Conservation (phyloP, 2,329 filamentous ascomycete species). For the Stachybotrys chlorohalonatus region DNA sequence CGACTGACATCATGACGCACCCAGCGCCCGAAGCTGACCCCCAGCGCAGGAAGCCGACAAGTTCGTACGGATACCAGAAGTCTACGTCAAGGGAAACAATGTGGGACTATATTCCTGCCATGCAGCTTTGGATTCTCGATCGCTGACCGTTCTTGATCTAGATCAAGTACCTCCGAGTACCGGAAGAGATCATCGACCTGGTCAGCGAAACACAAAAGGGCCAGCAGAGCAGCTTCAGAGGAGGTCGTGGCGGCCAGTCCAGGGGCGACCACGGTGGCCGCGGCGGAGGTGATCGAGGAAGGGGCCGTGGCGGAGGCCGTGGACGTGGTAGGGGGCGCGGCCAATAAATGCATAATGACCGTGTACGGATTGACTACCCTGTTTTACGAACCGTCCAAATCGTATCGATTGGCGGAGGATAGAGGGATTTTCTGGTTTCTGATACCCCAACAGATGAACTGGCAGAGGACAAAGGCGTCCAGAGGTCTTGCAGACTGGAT, state of each 20-base stretch:
- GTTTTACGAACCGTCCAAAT: background rate
- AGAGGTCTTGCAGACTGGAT: background rate
- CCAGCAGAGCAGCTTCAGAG: slow-evolving; percentile 53
- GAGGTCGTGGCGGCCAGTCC: slow-evolving; percentile 51
- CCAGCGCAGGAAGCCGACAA: slow-evolving; percentile 69
- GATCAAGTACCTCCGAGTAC: slow-evolving; percentile 97
- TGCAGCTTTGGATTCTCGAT: slow-evolving; percentile 6
- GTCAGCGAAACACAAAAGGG: slow-evolving; percentile 87
- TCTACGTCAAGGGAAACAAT: slow-evolving; percentile 96
- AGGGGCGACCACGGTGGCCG: slow-evolving; percentile 50
- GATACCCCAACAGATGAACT: background rate
- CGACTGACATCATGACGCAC: background rate
- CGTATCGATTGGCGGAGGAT: background rate
- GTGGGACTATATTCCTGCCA: slow-evolving; percentile 38
- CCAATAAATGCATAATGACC: slow-evolving; percentile 10
- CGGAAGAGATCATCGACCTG: slow-evolving; percentile 91
- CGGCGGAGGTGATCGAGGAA: slow-evolving; percentile 35
- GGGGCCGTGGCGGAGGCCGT: slow-evolving; percentile 29
- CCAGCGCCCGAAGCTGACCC: background rate
- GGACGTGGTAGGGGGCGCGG: slow-evolving; percentile 26
- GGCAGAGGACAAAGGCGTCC: background rate
- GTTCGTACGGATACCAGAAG: slow-evolving; percentile 85
- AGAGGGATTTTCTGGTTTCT: background rate
- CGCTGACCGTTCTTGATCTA: slow-evolving; percentile 25
- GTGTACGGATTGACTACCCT: background rate